phyloP scores from a whole-genome alignment of 2,329 filamentous ascomycete species.

The Lecanoromycetidae sp. region DNA sequence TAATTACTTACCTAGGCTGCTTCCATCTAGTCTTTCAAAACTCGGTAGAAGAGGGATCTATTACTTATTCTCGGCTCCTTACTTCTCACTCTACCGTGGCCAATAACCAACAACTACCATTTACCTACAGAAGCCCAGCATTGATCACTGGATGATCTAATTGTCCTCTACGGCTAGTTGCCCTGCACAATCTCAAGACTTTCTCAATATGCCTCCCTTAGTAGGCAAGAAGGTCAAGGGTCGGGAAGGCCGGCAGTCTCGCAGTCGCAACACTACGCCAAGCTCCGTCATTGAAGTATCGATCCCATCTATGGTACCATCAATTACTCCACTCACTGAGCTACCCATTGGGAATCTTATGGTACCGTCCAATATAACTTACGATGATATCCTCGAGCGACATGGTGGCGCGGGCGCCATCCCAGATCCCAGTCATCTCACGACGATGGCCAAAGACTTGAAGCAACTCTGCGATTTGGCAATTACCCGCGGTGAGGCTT shows the following conservation, averaged over 20 bases:
- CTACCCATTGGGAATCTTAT: slow-evolving; percentile 39
- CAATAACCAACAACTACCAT: too few relatives aligned
- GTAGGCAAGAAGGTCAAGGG: slow-evolving; percentile 39
- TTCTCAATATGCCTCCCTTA: slow-evolving; percentile 28
- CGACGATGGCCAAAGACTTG: slow-evolving; percentile 42
- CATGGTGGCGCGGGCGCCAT: slow-evolving; percentile 37
- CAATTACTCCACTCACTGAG: slow-evolving; percentile 42
- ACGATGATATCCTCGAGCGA: slow-evolving; percentile 47
- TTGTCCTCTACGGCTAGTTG: not conserved
- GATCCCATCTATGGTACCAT: slow-evolving; percentile 25
- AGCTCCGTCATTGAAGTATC: slow-evolving; percentile 41
- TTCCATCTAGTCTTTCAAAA: too few relatives aligned
- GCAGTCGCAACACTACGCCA: slow-evolving; percentile 53
- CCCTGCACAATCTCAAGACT: not conserved
- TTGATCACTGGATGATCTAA: not conserved
- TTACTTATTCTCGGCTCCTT: too few relatives aligned
- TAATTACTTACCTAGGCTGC: too few relatives aligned
- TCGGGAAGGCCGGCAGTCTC: slow-evolving; percentile 41
- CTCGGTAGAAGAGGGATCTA: too few relatives aligned
- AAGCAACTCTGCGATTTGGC: slow-evolving; percentile 46
- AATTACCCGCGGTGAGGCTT: slow-evolving; percentile 44
- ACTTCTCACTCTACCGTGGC: too few relatives aligned
- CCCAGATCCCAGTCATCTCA: slow-evolving; percentile 36
- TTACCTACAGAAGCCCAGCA: not conserved
- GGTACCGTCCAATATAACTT: slow-evolving; percentile 37